Base-by-base conservation (phyloP, 768 basidiomycete species). In the Tulasnella calospora region DNA sequence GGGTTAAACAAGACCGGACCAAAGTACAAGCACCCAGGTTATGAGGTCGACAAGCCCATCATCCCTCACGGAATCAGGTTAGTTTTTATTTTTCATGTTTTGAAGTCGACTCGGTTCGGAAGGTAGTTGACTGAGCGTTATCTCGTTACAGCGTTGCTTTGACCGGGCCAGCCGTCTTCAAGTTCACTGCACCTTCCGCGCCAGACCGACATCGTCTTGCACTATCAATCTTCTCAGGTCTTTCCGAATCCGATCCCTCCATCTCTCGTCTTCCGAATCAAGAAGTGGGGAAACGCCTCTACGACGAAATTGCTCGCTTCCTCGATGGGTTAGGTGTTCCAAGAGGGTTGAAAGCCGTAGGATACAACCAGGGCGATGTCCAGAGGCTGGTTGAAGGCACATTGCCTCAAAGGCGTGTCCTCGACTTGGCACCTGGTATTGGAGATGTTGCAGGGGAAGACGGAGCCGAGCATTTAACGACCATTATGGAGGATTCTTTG, bases 1-100 rank as follows among this genome's bases (percentile, higher is more conserved):
- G 94, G 95, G 1, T 85, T 96, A 83, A 99, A 99, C 87, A 98
- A 99, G 86, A 92, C 91, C 80, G 94, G 96, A 0, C 94, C 95
- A 0, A 92, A 94, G 83, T 98, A 94, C 85, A 90, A 93, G 83
- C 95, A 97, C 83, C 90, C 94, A 35, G 96, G 95, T 69, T 99
- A 99, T 85, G 86, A 88, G 27, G 91, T 90, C n/a, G 88, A 92
- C 80, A 87, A 89, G 73, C 96, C 96, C 9, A 95, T 99, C 80
- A 95, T 99, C 78, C 96, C 96, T 17, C 96, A 98, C 82, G 96
- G 96, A 71, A 87, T 97, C 82, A 93, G 90, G 90, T 90, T 84
- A 79, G 83, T 71, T 27, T 40, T 72, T 19, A 55, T 21, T 40
- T n/a, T 10, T 10, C 41, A 44, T 15, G 6, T 44, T 10, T 9